Conservation (phyloP, 179 eudicot species). For the Nepenthes alata region DNA sequence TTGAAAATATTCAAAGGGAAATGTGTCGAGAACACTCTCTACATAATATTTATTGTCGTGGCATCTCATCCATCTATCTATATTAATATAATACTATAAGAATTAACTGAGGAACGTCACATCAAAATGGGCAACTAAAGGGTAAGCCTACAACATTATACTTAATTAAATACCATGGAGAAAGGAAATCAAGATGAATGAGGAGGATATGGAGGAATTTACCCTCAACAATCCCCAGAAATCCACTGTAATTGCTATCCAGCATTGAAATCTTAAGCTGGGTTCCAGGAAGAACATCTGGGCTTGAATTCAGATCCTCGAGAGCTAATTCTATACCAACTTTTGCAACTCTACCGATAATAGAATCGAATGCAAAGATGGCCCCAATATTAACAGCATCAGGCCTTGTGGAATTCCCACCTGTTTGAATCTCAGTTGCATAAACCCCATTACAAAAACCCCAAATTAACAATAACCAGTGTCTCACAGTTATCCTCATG, state of each 20-base stretch:
- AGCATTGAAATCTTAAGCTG: constrained; percentile 36
- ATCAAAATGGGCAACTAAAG: too few species aligned
- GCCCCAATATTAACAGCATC: constrained; percentile 46
- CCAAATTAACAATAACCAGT: constrained; percentile 12
- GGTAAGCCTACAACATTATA: too few species aligned
- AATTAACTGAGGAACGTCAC: too few species aligned
- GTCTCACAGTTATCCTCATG: constrained; percentile 2
- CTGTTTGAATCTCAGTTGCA: constrained; percentile 15
- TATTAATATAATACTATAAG: too few species aligned
- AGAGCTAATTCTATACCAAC: constrained; percentile 60
- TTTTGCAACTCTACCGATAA: constrained; percentile 58
- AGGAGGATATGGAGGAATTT: constrained; percentile 1
- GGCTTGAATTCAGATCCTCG: constrained; percentile 52
- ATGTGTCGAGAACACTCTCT: too few species aligned
- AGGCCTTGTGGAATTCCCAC: constrained; percentile 32
- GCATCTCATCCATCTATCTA: too few species aligned
- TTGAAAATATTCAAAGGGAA: too few species aligned
- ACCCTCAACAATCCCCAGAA: constrained; percentile 53
- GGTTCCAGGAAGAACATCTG: constrained; percentile 44
- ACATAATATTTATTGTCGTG: too few species aligned
- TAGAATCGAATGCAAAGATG: constrained; percentile 28
- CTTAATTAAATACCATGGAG: too few species aligned
- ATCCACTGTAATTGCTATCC: constrained; percentile 41
- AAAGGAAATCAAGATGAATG: too few species aligned
- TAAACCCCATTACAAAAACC: constrained; percentile 9